Conservation (phyloP, 371 early-diverging fungal genomes). For the Parasitella parasitica region DNA sequence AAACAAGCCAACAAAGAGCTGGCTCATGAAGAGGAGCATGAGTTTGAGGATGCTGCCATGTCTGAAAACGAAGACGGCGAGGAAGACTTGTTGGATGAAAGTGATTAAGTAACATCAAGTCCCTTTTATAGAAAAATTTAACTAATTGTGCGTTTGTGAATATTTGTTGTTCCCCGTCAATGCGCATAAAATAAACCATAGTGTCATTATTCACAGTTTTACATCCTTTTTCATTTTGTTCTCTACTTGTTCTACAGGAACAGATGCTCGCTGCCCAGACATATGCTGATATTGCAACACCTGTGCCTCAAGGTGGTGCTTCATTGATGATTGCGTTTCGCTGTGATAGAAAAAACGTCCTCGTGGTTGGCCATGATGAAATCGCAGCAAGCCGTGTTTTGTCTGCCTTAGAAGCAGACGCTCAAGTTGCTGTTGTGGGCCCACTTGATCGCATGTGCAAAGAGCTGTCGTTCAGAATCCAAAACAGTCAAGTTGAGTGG, state of each 20-base stretch:
- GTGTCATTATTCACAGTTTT: not conserved
- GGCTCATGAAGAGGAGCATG: not conserved
- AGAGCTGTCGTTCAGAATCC: constrained; percentile 56
- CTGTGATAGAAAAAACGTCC: constrained; percentile 49
- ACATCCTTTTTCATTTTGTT: not conserved
- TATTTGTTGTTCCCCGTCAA: not conserved
- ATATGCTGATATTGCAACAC: not conserved
- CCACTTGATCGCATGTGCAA: constrained; percentile 35
- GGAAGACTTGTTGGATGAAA: constrained; percentile 16
- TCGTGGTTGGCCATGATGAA: constrained; percentile 66
- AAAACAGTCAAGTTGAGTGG: constrained; percentile 49
- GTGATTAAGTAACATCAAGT: constrained; percentile 5
- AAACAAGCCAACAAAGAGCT: not conserved
- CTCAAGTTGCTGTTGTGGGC: constrained; percentile 55
- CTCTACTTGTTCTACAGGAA: too few relatives aligned
- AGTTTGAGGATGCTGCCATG: not conserved
- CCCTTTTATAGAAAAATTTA: constrained; percentile 1
- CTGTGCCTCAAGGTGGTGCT: constrained; percentile 55
- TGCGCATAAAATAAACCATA: not conserved
- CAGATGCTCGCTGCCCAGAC: not conserved
- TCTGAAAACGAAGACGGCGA: constrained; percentile 10
- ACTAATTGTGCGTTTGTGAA: not conserved
- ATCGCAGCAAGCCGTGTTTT: constrained; percentile 68
- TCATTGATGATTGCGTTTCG: constrained; percentile 69
- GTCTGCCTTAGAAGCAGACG: constrained; percentile 70